Conservation (phyloP, 441 rosid species). For the Rhodomyrtus psidioides region DNA sequence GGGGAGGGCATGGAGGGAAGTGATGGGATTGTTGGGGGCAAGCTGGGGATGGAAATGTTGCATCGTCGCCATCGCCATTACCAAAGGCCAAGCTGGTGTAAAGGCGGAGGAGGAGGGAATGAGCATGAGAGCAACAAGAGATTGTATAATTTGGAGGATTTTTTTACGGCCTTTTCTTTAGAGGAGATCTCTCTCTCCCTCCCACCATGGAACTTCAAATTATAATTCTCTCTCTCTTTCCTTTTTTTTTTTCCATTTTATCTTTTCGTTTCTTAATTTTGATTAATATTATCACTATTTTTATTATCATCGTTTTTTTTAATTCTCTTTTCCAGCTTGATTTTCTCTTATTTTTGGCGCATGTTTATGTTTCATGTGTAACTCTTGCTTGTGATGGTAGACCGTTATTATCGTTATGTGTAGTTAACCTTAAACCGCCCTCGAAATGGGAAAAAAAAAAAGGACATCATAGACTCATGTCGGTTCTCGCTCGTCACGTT, state of each 20-base stretch:
- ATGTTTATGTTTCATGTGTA: neutral
- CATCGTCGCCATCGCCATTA: neutral
- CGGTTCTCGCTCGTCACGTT: neutral
- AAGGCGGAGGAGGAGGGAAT: constrained; percentile 17
- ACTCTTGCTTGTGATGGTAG: neutral
- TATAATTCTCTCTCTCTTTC: neutral
- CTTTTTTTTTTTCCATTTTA: neutral
- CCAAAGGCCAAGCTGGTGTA: constrained; percentile 36
- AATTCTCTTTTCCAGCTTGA: neutral
- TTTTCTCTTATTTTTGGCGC: neutral
- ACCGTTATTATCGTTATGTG: neutral
- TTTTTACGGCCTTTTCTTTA: constrained; percentile 55
- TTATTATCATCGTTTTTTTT: neutral
- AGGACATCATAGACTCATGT: neutral
- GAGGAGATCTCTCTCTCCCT: neutral
- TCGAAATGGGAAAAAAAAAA: neutral
- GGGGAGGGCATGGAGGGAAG: neutral
- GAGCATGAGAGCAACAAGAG: constrained; percentile 26
- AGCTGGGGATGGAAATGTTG: constrained; percentile 9
- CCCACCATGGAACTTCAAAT: neutral
- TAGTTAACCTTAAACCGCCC: neutral
- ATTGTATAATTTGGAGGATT: constrained; percentile 39
- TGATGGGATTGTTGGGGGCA: neutral
- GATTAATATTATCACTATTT: neutral
- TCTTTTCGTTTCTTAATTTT: neutral